Evolutionary conservation across 2,329 filamentous ascomycete species (phyloP).

Genomic region (Alternaria sp.): DNA sequence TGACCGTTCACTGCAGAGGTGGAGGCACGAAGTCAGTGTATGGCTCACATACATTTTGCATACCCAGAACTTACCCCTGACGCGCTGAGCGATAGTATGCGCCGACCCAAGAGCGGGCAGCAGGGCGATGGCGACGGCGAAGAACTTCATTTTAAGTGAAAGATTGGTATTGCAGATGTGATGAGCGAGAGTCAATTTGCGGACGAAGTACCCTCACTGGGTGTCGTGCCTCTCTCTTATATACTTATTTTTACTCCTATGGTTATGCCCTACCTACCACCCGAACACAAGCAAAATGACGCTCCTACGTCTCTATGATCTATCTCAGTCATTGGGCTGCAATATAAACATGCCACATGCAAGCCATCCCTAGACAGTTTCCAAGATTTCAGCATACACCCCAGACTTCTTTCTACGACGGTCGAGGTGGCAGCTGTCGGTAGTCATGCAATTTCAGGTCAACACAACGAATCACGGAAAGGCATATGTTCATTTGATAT

Average conservation of each 20-base stretch:
- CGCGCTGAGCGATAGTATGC: conserved; percentile 58
- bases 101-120: conserved; percentile 48
- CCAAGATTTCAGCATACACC: conserved; percentile 20
- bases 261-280: not conserved
- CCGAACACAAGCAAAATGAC: conserved; percentile 11
- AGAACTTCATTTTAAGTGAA: conserved; percentile 40
- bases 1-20: conserved; percentile 33
- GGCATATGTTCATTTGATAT: not conserved
- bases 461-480: not conserved
- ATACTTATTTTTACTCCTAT: conserved; percentile 12
- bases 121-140: conserved; percentile 35
- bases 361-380: conserved; percentile 13
- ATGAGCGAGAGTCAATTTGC: conserved; percentile 1
- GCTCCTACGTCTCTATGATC: conserved; percentile 12
- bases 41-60: too few relatives aligned
- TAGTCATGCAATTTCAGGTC: not conserved
- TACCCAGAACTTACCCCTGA: conserved; percentile 34
- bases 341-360: conserved; percentile 24
- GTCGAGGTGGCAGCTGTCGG: conserved; percentile 3
- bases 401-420: conserved; percentile 11
- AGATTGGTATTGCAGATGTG: not conserved
- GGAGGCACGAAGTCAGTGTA: too few relatives aligned
- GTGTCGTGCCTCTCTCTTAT: conserved; percentile 19
- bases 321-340: conserved; percentile 13
- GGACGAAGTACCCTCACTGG: conserved; percentile 7